Conservation (phyloP, 1,139 yeast species). For the Zygosaccharomyces sapae region DNA sequence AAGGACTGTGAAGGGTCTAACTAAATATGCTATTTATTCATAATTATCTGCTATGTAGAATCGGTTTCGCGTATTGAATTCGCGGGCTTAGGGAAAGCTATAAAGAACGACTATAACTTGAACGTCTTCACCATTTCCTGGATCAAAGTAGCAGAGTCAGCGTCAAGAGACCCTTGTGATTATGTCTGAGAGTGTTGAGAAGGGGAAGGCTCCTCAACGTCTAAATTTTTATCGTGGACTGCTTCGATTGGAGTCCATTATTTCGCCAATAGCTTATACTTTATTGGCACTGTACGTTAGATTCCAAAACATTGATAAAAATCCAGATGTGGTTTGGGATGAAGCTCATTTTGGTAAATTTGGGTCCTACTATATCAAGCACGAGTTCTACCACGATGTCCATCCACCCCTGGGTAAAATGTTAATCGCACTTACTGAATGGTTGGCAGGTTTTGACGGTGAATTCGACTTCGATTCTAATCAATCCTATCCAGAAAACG, state of each 20-base stretch:
- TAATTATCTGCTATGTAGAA: neutral
- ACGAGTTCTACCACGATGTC: slow-evolving; percentile 70
- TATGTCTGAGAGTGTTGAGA: slow-evolving; percentile 1
- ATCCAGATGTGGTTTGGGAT: slow-evolving; percentile 84
- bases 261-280: slow-evolving; percentile 47
- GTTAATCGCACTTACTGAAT: slow-evolving; percentile 63
- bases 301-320: slow-evolving; percentile 58
- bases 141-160: neutral
- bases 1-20: neutral
- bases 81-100: neutral
- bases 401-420: slow-evolving; percentile 77
- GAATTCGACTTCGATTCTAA: slow-evolving; percentile 65
- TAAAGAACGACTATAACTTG: too few species aligned
- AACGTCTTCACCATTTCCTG: too few species aligned
- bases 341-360: slow-evolving; percentile 78
- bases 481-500: slow-evolving; percentile 47
- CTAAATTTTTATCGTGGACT: neutral
- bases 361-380: slow-evolving; percentile 58
- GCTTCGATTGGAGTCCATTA: slow-evolving; percentile 1
- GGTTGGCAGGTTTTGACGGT: slow-evolving; percentile 67
- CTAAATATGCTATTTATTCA: neutral
- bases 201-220: neutral
- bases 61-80: neutral
- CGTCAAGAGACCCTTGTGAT: slow-evolving; percentile 1
- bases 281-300: slow-evolving; percentile 63